These are phyloP conservation scores for Murraya koenigii DNA, from an alignment of 345 rosid genomes.

Conservation along the genomic window DNA sequence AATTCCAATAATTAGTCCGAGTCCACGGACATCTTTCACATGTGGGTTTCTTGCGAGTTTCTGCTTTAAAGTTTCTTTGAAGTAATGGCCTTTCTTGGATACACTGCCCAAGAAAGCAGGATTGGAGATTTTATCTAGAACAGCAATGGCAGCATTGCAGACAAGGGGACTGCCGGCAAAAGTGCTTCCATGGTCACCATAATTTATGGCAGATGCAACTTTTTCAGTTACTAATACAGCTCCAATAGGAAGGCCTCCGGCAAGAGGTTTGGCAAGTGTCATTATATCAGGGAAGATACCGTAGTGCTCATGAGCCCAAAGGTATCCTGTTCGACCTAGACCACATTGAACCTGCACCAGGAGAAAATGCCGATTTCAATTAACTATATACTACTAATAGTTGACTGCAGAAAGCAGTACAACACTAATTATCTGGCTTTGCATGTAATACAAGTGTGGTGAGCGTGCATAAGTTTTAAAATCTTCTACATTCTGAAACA, in stretches of 20 bases:
- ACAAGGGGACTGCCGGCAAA: conserved; percentile 85
- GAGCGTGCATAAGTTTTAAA: neutral
- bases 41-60: conserved; percentile 65
- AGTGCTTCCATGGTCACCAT: conserved; percentile 91
- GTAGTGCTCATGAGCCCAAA: conserved; percentile 79
- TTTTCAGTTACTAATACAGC: conserved; percentile 71
- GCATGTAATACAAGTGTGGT: neutral
- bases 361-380: neutral
- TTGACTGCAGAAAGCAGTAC: neutral
- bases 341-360: conserved; percentile 74
- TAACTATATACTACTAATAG: neutral
- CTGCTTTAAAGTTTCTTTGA: conserved; percentile 51
- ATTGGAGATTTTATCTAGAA: conserved; percentile 65
- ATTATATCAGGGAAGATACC: conserved; percentile 75
- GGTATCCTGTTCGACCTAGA: conserved; percentile 71
- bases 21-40: conserved; percentile 82
- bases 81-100: conserved; percentile 57
- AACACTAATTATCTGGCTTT: neutral
- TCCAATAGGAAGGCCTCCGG: conserved; percentile 92
- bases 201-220: conserved; percentile 64
- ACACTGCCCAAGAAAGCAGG: conserved; percentile 75
- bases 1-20: conserved; percentile 77
- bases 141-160: conserved; percentile 64
- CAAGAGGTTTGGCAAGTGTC: conserved; percentile 97
- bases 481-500: neutral